Evolutionary conservation across 2,329 filamentous ascomycete genomes (phyloP), one percentile per base, ranked within the genome.

Genomic region (Cercospora sesami): DNA sequence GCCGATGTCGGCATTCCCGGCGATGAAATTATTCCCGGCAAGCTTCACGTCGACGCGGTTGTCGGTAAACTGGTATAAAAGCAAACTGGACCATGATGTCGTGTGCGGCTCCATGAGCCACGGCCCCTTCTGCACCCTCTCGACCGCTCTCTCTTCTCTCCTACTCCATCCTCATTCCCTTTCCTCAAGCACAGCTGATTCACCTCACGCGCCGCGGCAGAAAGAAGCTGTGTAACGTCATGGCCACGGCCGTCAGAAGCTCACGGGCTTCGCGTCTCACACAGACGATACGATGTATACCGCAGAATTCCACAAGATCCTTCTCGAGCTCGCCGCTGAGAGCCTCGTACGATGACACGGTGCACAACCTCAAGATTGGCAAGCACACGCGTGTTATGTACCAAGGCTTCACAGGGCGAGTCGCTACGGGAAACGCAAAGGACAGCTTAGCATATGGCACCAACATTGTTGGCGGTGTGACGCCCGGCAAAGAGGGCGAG

Each of bases 401-500:
- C 74, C 89, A 91, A 75, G 89, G 89, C 1, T 91, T 91, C 77
- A 91, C 89, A 18, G 89, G 89, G 80, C 82, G 82, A 71, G 82
- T 88, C 80, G 90, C 91, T 10, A 94, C 91, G 1, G 86, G 87
- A 72, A 93, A 94, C 79, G 91, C 91, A 33, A 86, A 87, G 78
- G 90, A 93, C 77, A 92, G 90, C 12, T 81, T 94, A 67, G 87
- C 84, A 78, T 94, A 90, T 86, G 91, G 91, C 12, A 94, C 91
- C 45, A 90, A 92, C 42, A 89, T 94, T 68, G 90, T 94, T 0
- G 91, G 91, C 31, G 91, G 91, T 28, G 90, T 93, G 18, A 92
- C 87, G 63, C 91, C 91, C 0, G 88, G 88, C 3, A 87, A 89
- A 60, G 85, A 87, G 66, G 88, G 88, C 59, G 87, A 91, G 75